Percentiles rank a stretch among this genome's conserved stretches.
Evolutionary conservation across 192 early-diverging fungal species (phyloP).

Genomic region (Physocladia obscura): DNA sequence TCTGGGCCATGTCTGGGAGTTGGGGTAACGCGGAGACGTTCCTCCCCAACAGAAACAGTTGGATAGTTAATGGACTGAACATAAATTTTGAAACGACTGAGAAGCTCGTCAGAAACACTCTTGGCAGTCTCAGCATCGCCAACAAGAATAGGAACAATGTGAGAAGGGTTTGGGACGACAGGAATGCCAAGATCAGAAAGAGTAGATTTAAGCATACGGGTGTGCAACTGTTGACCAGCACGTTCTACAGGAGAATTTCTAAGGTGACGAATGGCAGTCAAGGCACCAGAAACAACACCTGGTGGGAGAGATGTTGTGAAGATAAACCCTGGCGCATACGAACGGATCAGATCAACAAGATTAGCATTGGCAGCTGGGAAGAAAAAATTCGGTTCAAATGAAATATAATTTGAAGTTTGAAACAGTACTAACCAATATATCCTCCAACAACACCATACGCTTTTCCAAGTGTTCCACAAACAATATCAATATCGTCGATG

Average conservation of each 20-base stretch:
- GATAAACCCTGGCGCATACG: constrained; percentile 97
- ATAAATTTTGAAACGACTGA: constrained; percentile 89
- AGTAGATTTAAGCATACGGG: constrained; percentile 79
- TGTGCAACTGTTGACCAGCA: constrained; percentile 89
- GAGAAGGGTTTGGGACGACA: constrained; percentile 96
- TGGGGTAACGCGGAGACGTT: constrained; percentile 96
- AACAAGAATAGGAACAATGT: constrained; percentile 97
- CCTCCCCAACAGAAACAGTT: constrained; percentile 91
- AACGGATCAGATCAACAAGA: constrained; percentile 91
- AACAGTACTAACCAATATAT: constrained; percentile 67
- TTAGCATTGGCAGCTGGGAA: constrained; percentile 68
- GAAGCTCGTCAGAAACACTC: constrained; percentile 87
- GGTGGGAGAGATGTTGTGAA: constrained; percentile 99
- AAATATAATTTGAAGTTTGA: neutral
- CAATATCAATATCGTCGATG: constrained; percentile 88
- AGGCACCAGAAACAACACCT: constrained; percentile 82
- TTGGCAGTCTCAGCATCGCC: constrained; percentile 95
- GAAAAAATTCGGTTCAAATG: neutral
- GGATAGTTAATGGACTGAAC: constrained; percentile 99
- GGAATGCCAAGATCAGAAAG: constrained; percentile 84
- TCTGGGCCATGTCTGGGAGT: constrained; percentile 85
- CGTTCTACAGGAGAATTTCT: constrained; percentile 84
- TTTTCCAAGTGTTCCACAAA: constrained; percentile 94
- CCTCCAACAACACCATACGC: constrained; percentile 96
- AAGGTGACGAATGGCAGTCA: constrained; percentile 92